Evolutionary conservation across 2,329 filamentous ascomycete species (phyloP), one percentile per base, ranked within the genome.

Genomic region (Fusarium sp.): DNA sequence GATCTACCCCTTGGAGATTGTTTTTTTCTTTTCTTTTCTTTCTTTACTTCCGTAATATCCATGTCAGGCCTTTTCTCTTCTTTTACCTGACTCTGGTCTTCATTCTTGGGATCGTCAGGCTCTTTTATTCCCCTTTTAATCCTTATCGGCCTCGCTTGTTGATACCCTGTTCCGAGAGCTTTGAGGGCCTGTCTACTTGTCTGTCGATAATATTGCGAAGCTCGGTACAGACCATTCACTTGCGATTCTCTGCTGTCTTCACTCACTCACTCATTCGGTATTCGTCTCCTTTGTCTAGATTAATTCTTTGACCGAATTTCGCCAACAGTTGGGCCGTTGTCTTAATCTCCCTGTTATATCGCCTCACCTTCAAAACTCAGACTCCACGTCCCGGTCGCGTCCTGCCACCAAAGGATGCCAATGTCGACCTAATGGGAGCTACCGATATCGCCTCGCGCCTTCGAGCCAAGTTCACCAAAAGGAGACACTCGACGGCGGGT

Each of bases 381-480:
- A 70, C 59, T 72, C 60, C 58, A 58, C 57, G 53, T 54, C 59
- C 50, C 56, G 36, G 59, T 58, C 50, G 67, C 59, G 63, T 60
- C 60, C 65, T 58, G 65, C 61, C 64, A 58, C 68, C 59, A 47
- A 31, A 61, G 64, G 59, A 61, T 64, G 55, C 51, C 53, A 66
- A 75, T 75, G 72, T 71, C 59, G 58, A 70, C 55, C 61, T 70
- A 61, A 86, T 86, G 85, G 84, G 83, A 66, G 73, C 75, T 60
- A 74, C 77, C 41, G 84, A 86, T 71, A 77, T 87, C 63, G 83
- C 80, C 75, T 82, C 85, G 70, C 85, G 84, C 71, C 81, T 87
- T 75, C 83, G 83, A 78, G 84, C 84, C 75, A 85, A 82, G 70
- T 83, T 87, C 68, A 79, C 83, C 61, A 79, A 84, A 47, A 75